A percentile compares a stretch with the other conserved stretches of the same genome.
These are phyloP conservation scores for Talaromyces sp. DNA, from an alignment of 2,329 filamentous ascomycete species.

Conservation along the genomic window DNA sequence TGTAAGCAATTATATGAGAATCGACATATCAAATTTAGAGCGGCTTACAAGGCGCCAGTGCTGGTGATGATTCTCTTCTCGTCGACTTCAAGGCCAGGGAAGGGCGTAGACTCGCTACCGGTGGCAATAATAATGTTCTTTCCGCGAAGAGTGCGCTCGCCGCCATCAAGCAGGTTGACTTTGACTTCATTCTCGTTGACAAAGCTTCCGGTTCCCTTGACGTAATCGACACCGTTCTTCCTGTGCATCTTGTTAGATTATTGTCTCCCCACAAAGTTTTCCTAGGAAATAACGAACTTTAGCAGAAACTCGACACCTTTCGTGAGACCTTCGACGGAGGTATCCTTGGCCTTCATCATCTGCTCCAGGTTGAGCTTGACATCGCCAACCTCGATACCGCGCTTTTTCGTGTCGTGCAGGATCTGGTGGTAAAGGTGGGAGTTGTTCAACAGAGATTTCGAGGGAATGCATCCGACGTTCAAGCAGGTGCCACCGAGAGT, in stretches of 20 bases:
- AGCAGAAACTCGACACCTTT: constrained; percentile 98
- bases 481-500: constrained; percentile 92
- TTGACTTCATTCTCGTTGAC: constrained; percentile 85
- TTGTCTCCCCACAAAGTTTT: not conserved
- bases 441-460: constrained; percentile 99
- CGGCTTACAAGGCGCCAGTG: constrained; percentile 70
- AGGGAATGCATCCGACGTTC: constrained; percentile 98
- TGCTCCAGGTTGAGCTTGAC: constrained; percentile 91
- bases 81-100: constrained; percentile 91
- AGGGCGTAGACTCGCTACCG: constrained; percentile 89
- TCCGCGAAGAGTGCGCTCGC: constrained; percentile 76
- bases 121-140: constrained; percentile 99
- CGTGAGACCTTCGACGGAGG: constrained; percentile 78
- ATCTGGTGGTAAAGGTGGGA: constrained; percentile 97
- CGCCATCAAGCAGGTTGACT: constrained; percentile 83
- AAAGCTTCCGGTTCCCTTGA: constrained; percentile 88
- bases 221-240: constrained; percentile 98
- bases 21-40: not conserved
- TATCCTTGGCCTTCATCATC: constrained; percentile 99
- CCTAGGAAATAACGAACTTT: constrained; percentile 45
- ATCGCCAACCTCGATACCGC: constrained; percentile 94
- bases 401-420: constrained; percentile 92
- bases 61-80: constrained; percentile 97
- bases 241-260: not conserved
- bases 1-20: not conserved